Percentiles rank a stretch among this genome's conserved stretches.
Evolutionary conservation across 495 filamentous ascomycete species (phyloP).

Genomic region (Platismatia glauca): DNA sequence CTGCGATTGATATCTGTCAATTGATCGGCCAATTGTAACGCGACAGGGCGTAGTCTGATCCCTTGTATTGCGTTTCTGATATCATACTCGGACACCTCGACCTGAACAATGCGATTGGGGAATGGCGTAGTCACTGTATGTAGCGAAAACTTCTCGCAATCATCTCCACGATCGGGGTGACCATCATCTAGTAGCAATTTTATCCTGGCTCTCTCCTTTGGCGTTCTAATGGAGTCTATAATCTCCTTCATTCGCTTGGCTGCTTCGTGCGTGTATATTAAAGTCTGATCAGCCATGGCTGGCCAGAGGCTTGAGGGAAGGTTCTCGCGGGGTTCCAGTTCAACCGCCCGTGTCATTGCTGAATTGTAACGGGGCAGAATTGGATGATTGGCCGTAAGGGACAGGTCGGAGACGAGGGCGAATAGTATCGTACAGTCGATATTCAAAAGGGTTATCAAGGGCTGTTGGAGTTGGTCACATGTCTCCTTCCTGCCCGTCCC

Average conservation of each 20-base stretch:
- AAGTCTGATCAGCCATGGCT: slow-evolving; percentile 40
- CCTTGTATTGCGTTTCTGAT: slow-evolving; percentile 28
- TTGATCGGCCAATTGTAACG: slow-evolving; percentile 33
- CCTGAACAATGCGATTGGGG: slow-evolving; percentile 43
- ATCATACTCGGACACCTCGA: slow-evolving; percentile 25
- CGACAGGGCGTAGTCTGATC: slow-evolving; percentile 32
- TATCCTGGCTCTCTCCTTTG: slow-evolving; percentile 49
- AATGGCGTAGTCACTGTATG: slow-evolving; percentile 43
- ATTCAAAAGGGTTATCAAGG: slow-evolving; percentile 53
- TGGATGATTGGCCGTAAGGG: slow-evolving; percentile 34
- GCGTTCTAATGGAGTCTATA: slow-evolving; percentile 56
- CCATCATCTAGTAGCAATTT: slow-evolving; percentile 44
- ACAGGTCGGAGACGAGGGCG: slow-evolving; percentile 63
- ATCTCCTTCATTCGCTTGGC: slow-evolving; percentile 57
- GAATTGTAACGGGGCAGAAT: slow-evolving; percentile 43
- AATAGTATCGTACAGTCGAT: slow-evolving; percentile 69
- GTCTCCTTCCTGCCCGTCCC: too few relatives aligned
- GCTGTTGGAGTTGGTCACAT: slow-evolving; percentile 42
- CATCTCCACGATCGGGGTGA: slow-evolving; percentile 18
- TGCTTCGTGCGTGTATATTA: slow-evolving; percentile 57
- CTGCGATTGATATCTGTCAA: slow-evolving; percentile 55
- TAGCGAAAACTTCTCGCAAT: slow-evolving; percentile 36
- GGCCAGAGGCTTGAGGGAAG: slow-evolving; percentile 55
- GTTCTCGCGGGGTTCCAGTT: slow-evolving; percentile 51
- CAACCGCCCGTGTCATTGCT: slow-evolving; percentile 55